A percentile compares a stretch with the other conserved stretches of the same genome.
Evolutionary conservation across 2,329 filamentous ascomycete species (phyloP).

Genomic region (Pseudophaeomoniella oleicola): DNA sequence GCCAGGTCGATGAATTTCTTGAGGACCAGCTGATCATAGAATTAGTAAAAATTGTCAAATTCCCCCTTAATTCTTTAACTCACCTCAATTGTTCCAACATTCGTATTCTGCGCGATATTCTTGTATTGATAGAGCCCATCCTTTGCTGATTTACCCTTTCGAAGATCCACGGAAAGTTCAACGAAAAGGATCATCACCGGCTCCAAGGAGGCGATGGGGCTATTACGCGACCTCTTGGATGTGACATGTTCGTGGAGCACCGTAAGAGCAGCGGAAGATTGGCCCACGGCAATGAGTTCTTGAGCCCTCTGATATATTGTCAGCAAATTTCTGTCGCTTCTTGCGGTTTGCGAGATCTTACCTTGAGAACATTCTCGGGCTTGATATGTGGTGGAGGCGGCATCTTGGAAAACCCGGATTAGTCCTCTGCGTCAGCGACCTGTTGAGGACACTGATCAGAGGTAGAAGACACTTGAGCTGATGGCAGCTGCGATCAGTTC

Average conservation of each 20-base stretch:
- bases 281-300: conserved; percentile 95
- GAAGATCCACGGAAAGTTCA: conserved; percentile 88
- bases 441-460: not conserved
- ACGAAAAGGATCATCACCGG: conserved; percentile 97
- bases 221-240: conserved; percentile 94
- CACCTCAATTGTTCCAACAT: conserved; percentile 94
- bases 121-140: conserved; percentile 99
- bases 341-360: conserved; percentile 17
- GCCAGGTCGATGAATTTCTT: conserved; percentile 97
- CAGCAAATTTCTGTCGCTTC: conserved; percentile 7
- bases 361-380: conserved; percentile 96
- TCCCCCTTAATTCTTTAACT: conserved; percentile 9
- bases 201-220: conserved; percentile 88
- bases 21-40: conserved; percentile 54
- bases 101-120: conserved; percentile 98
- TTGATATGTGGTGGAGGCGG: conserved; percentile 94
- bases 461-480: conserved; percentile 4
- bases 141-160: conserved; percentile 97
- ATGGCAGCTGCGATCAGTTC: conserved; percentile 5
- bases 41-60: conserved; percentile 4
- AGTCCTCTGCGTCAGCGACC: conserved; percentile 12
- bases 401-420: conserved; percentile 43
- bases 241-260: conserved; percentile 98
- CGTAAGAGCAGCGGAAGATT: conserved; percentile 79
- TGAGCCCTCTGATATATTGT: conserved; percentile 54